Evolutionary conservation across 352 stramenopile genomes (phyloP).

Genomic region (Globisporangium cystogenes): DNA sequence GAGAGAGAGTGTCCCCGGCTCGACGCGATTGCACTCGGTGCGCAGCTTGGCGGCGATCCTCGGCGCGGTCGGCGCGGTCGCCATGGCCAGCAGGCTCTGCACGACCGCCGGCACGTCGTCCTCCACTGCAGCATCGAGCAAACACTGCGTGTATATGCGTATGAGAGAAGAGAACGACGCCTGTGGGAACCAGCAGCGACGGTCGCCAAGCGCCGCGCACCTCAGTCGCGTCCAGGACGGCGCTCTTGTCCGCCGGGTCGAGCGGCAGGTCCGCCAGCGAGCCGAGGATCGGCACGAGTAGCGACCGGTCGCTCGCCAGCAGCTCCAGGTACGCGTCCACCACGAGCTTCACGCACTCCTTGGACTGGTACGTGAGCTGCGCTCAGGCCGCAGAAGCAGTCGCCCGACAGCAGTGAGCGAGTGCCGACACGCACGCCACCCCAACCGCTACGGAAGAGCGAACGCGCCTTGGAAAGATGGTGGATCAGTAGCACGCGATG

Average conservation of each 20-base stretch:
- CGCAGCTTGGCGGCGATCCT: conserved; percentile 53
- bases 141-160: conserved; percentile 18
- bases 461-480: conserved; percentile 62
- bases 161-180: no score
- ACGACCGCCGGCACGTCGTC: conserved; percentile 76
- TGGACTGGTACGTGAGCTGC: conserved; percentile 81
- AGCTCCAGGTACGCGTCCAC: conserved; percentile 71
- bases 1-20: conserved; percentile 41
- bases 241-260: conserved; percentile 51
- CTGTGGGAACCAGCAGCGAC: no score
- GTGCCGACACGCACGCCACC: no score
- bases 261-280: conserved; percentile 76
- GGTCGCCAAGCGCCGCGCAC: conserved; percentile 13
- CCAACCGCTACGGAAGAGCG: neutral
- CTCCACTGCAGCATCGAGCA: conserved; percentile 70
- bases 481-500: conserved; percentile 76
- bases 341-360: conserved; percentile 72
- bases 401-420: no score
- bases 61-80: conserved; percentile 37
- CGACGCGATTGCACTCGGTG: conserved; percentile 52
- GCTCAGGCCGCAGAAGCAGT: no score
- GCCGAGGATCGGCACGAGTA: conserved; percentile 74
- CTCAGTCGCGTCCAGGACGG: conserved; percentile 55
- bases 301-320: conserved; percentile 59
- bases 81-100: conserved; percentile 70